A percentile compares a stretch with the other conserved stretches of the same genome.
phyloP scores from a whole-genome alignment of 148 eudicot species.

The Persicaria maculosa region DNA sequence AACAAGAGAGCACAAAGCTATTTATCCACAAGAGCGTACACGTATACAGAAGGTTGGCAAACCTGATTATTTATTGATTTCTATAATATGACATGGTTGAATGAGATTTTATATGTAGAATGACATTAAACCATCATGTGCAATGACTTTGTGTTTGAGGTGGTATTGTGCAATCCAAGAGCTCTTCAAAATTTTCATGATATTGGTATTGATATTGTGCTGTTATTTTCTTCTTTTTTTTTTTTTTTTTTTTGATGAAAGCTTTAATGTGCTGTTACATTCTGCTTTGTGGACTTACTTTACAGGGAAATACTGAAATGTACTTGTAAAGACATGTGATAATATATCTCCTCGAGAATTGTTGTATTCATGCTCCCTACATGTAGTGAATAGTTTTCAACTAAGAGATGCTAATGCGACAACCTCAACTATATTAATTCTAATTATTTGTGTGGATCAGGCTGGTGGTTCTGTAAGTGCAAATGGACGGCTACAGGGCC shows the following conservation, averaged over 20 bases:
- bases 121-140: too few relatives aligned
- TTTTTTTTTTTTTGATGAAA: too few relatives aligned
- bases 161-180: too few relatives aligned
- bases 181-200: too few relatives aligned
- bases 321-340: neutral
- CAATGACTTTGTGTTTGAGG: too few relatives aligned
- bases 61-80: neutral
- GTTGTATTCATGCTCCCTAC: neutral
- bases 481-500: slow-evolving; percentile 79
- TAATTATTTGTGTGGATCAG: slow-evolving; percentile 21
- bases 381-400: neutral
- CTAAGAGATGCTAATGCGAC: neutral
- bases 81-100: too few relatives aligned
- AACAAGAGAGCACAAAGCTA: slow-evolving; percentile 90
- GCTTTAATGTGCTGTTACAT: neutral
- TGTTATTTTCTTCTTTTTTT: too few relatives aligned
- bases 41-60: slow-evolving; percentile 68
- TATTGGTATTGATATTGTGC: too few relatives aligned
- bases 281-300: neutral
- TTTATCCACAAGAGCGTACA: slow-evolving; percentile 77
- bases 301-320: too few relatives aligned
- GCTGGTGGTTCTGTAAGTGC: slow-evolving; percentile 84
- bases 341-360: neutral
- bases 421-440: neutral
- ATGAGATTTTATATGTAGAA: too few relatives aligned